Percentiles rank a stretch among this genome's conserved stretches.
These are phyloP conservation scores for Ziziphus jujuba DNA, from an alignment of 306 rosid species.

Conservation along the genomic window DNA sequence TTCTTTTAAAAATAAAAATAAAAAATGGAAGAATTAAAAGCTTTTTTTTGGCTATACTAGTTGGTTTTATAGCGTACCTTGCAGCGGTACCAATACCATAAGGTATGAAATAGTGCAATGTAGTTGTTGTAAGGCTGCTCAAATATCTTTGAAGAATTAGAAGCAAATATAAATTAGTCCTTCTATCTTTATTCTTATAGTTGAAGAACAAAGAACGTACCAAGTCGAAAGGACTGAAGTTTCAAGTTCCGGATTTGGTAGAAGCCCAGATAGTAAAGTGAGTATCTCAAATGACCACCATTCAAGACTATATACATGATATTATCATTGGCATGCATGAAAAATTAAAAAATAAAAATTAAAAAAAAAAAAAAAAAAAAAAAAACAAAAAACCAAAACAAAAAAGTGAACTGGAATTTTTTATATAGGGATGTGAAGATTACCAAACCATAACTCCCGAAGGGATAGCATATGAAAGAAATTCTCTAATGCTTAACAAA, in stretches of 20 bases:
- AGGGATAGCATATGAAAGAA: constrained; percentile 8
- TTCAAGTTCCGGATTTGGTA: constrained; percentile 57
- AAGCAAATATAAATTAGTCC: not conserved
- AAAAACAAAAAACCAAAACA: not conserved
- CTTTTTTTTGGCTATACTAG: too few relatives aligned
- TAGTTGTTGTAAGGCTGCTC: constrained; percentile 50
- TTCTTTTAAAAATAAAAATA: too few relatives aligned
- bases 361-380: not conserved
- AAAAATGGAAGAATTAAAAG: not conserved
- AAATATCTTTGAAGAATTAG: not conserved
- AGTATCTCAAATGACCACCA: constrained; percentile 75
- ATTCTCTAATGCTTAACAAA: constrained; percentile 4
- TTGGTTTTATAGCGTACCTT: constrained; percentile 52
- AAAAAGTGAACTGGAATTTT: too few relatives aligned
- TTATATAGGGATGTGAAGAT: not conserved
- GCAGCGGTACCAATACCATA: constrained; percentile 57
- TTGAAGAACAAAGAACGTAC: constrained; percentile 29
- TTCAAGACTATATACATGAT: constrained; percentile 45
- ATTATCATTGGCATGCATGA: not conserved
- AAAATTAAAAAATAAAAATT: not conserved
- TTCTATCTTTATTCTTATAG: not conserved
- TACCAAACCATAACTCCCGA: constrained; percentile 20
- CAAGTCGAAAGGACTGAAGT: constrained; percentile 66
- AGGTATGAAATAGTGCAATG: constrained; percentile 54
- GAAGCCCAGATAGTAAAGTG: constrained; percentile 50